Evolutionary conservation across 176 grass and related monocot species (phyloP).

Genomic region (Oryza australiensis): DNA sequence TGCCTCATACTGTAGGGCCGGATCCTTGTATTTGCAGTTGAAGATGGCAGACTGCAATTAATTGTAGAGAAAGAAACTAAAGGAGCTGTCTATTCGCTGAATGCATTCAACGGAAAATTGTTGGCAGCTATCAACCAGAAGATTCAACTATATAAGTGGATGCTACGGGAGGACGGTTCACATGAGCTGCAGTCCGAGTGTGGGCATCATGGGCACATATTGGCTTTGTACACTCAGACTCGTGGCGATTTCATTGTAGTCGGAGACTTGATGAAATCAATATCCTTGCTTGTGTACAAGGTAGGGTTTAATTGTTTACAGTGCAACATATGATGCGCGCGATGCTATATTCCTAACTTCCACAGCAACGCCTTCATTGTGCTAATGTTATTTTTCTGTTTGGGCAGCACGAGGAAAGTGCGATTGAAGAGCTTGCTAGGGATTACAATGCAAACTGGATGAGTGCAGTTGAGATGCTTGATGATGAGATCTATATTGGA

Average conservation of each 20-base stretch:
- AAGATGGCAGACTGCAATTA: conserved; percentile 80
- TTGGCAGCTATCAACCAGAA: conserved; percentile 96
- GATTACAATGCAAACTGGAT: conserved; percentile 98
- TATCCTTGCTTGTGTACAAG: conserved; percentile 92
- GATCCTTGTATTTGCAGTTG: conserved; percentile 89
- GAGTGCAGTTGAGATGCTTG: conserved; percentile 90
- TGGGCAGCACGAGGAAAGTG: conserved; percentile 82
- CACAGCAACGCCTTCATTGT: not conserved
- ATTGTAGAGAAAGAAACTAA: conserved; percentile 94
- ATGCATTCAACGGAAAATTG: conserved; percentile 93
- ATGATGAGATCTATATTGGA: conserved; percentile 90
- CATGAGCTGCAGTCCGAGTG: conserved; percentile 88
- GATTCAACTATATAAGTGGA: conserved; percentile 91
- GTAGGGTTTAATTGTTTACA: conserved; percentile 38
- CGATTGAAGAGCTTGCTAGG: conserved; percentile 76
- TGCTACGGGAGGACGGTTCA: conserved; percentile 64
- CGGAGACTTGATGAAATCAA: conserved; percentile 93
- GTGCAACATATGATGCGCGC: not conserved
- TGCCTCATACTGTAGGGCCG: conserved; percentile 57
- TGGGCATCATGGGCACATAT: conserved; percentile 85
- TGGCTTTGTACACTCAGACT: conserved; percentile 86
- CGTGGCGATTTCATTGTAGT: conserved; percentile 97
- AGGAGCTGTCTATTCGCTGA: conserved; percentile 84
- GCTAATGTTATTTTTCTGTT: not conserved
- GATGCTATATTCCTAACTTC: not conserved